Evolutionary conservation across 1,139 yeast genomes (phyloP), one percentile per base, ranked within the genome.

Genomic region (Candida dubliniensis): DNA sequence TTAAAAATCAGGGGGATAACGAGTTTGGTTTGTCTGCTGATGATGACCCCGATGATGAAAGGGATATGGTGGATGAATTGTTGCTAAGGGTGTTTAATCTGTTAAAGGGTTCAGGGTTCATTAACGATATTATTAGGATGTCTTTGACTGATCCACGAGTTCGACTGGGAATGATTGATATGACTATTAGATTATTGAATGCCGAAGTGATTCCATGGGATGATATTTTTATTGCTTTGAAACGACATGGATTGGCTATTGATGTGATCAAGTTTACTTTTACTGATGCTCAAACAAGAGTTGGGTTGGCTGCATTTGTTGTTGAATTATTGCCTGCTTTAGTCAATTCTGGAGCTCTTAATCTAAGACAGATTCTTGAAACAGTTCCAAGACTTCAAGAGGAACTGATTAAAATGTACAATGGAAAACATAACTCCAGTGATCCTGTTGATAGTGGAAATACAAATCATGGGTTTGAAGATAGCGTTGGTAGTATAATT

Each of bases 141-240:
- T 55, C 69, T 7, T 58, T 67, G 38, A 61, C 68, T 12, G 71
- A 67, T 47, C 66, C 62, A 24, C 52, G 59, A 26, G 62, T 63
- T 7, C 55, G 73, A 44, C 56, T 51, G 2, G 58, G 59, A 11
- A 42, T 67, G 18, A 56, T 57, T 27, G 59, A 62, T 25, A 47
- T 65, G 12, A 55, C 66, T 6, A 54, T 64, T 36, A 60, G 63
- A 13, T 54, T 67, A 36, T 45, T 68, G 31, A 52, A 60, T 42
- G 62, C 66, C 1, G 62, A 60, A 30, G 70, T 62, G 4, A 66
- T 67, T 48, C 71, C 73, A 1, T 68, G 61, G 54, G 55, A 59
- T 41, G 70, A 66, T 34, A 56, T 68, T 9, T 66, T 67, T 45
- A 53, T 43, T 8, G 71, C 71, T 8, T 53, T 67, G 42, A 63